A percentile compares a stretch with the other conserved stretches of the same genome.
These are phyloP conservation scores for Apiospora aurea DNA, from an alignment of 2,329 filamentous ascomycete genomes.

Conservation along the genomic window DNA sequence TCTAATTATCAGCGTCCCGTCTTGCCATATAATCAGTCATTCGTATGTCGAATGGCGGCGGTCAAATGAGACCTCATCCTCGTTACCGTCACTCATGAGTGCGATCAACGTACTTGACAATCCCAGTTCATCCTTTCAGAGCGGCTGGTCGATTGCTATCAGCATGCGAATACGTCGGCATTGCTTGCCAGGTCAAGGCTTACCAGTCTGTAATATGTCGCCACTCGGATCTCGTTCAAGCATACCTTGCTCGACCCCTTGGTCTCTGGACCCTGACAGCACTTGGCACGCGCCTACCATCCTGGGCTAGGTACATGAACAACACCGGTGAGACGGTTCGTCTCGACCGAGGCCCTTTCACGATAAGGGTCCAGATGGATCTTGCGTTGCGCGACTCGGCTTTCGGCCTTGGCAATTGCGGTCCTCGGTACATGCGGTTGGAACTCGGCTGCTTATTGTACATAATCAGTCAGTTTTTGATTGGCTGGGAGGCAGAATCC, in stretches of 20 bases:
- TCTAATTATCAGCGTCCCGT: neutral
- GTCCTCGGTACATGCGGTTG: slow-evolving; percentile 11
- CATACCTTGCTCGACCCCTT: too few species aligned
- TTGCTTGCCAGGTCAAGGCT: neutral
- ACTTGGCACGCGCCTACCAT: neutral
- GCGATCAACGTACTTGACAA: neutral
- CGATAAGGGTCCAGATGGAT: neutral
- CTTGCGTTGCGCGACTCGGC: neutral
- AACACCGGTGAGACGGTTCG: neutral
- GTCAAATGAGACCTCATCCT: neutral
- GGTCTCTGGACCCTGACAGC: neutral
- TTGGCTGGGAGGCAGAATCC: neutral
- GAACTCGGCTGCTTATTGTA: neutral
- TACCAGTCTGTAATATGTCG: neutral
- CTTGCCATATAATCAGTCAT: neutral
- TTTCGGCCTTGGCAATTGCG: slow-evolving; percentile 5
- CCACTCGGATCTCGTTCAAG: too few species aligned
- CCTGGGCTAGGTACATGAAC: neutral
- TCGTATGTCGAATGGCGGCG: neutral
- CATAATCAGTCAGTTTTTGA: neutral
- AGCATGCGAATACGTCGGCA: too few species aligned
- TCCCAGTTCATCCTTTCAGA: neutral
- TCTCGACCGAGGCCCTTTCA: slow-evolving; percentile 7
- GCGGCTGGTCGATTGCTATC: too few species aligned
- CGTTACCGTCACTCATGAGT: neutral